Evolutionary conservation across 306 rosid species (phyloP).

Genomic region (Nissolia schottii): DNA sequence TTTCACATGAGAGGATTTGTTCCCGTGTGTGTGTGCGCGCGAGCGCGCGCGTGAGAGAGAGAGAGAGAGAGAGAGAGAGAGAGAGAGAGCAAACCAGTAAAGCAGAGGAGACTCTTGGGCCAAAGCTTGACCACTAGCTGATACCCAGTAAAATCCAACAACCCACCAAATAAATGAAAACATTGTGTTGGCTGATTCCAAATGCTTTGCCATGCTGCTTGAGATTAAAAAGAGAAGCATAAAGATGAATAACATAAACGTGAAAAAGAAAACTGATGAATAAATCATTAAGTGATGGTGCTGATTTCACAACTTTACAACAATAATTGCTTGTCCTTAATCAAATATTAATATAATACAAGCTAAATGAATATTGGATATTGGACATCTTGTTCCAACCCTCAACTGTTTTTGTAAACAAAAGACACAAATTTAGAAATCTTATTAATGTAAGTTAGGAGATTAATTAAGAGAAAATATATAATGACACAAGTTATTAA

Average conservation of each 20-base stretch:
- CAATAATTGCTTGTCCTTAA: not conserved
- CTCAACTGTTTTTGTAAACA: not conserved
- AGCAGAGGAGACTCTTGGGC: slow-evolving; percentile 70
- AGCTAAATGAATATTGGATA: not conserved
- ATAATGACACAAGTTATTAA: not conserved
- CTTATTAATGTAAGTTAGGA: not conserved
- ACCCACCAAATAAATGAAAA: slow-evolving; percentile 99
- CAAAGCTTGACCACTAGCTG: slow-evolving; percentile 68
- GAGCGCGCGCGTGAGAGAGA: not conserved
- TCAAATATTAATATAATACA: not conserved
- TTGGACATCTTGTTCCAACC: not conserved
- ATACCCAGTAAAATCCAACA: slow-evolving; percentile 94
- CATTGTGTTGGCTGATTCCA: slow-evolving; percentile 95
- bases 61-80: not conserved
- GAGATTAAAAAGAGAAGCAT: not conserved
- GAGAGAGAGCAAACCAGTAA: slow-evolving; percentile 65
- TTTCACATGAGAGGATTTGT: too few species aligned
- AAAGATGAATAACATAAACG: not conserved
- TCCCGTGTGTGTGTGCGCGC: not conserved
- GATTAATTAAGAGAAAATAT: not conserved
- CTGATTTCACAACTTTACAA: not conserved
- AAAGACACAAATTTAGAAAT: not conserved
- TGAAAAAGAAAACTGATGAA: not conserved
- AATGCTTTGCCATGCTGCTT: slow-evolving; percentile 73
- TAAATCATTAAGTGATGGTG: not conserved